Conservation (phyloP, 352 stramenopile genomes). For the Phytophthora capsici region DNA sequence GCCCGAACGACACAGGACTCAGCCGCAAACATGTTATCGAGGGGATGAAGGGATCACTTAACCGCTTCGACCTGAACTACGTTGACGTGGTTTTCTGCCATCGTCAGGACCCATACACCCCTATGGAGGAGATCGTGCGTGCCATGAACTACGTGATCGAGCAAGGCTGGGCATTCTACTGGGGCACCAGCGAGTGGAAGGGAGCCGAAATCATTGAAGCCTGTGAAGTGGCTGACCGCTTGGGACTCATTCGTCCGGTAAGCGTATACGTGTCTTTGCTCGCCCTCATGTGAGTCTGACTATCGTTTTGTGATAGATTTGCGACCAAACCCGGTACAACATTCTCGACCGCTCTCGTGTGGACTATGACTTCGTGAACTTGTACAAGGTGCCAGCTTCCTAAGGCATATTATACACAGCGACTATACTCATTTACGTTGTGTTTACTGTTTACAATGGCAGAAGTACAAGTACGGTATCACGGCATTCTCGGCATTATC, state of each 20-base stretch:
- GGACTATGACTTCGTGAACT: conserved; percentile 67
- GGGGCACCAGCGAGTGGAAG: conserved; percentile 79
- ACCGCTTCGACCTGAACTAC: conserved; percentile 58
- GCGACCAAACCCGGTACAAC: conserved; percentile 78
- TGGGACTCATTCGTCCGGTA: conserved; percentile 58
- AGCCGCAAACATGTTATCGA: conserved; percentile 64
- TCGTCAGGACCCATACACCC: conserved; percentile 60
- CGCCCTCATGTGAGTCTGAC: neutral
- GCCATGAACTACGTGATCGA: conserved; percentile 79
- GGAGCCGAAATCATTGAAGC: conserved; percentile 57
- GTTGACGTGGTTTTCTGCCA: conserved; percentile 78
- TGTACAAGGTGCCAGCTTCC: conserved; percentile 41
- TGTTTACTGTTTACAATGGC: neutral
- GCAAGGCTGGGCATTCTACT: conserved; percentile 69
- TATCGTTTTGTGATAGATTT: conserved; percentile 22
- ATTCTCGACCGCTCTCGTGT: conserved; percentile 71
- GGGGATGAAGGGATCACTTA: conserved; percentile 55
- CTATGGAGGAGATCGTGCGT: conserved; percentile 71
- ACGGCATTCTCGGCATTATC: conserved; percentile 69
- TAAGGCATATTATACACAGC: conserved; percentile 13
- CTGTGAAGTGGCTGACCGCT: conserved; percentile 52
- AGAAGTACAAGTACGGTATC: conserved; percentile 74
- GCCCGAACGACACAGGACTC: conserved; percentile 29
- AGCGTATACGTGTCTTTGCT: neutral
- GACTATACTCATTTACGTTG: neutral